Evolutionary conservation across 2,329 filamentous ascomycete genomes (phyloP).

Genomic region (Penicillium hordei): DNA sequence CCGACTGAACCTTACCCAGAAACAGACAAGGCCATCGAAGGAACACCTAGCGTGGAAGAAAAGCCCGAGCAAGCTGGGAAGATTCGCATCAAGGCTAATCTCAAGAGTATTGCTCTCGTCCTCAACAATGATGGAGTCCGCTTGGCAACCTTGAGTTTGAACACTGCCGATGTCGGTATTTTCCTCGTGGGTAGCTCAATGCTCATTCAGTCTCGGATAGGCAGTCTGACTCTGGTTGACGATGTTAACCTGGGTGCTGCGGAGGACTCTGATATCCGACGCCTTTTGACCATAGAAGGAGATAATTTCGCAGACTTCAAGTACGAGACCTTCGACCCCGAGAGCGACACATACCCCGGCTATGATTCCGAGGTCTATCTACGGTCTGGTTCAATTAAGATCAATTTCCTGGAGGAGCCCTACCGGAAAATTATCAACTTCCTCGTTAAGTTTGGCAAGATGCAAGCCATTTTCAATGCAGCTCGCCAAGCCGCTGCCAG

Average conservation of each 20-base stretch:
- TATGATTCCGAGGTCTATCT: constrained; percentile 92
- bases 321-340: constrained; percentile 89
- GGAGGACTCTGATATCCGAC: constrained; percentile 74
- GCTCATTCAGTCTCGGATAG: constrained; percentile 81
- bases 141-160: constrained; percentile 87
- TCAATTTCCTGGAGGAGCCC: constrained; percentile 96
- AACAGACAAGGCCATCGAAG: constrained; percentile 31
- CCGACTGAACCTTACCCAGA: constrained; percentile 40
- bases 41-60: constrained; percentile 28
- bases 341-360: constrained; percentile 77
- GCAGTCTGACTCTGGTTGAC: constrained; percentile 84
- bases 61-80: constrained; percentile 58
- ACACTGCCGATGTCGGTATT: constrained; percentile 86
- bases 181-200: constrained; percentile 84
- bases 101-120: constrained; percentile 91
- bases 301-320: constrained; percentile 95
- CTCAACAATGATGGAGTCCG: constrained; percentile 97
- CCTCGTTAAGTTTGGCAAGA: constrained; percentile 97
- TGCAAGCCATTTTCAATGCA: constrained; percentile 98
- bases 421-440: constrained; percentile 99
- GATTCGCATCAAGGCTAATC: constrained; percentile 87
- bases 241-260: constrained; percentile 91
- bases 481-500: constrained; percentile 91
- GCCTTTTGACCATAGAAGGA: constrained; percentile 91
- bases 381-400: constrained; percentile 88